Conservation (phyloP, 2,329 filamentous ascomycete species). For the Aspergillus glaucus region DNA sequence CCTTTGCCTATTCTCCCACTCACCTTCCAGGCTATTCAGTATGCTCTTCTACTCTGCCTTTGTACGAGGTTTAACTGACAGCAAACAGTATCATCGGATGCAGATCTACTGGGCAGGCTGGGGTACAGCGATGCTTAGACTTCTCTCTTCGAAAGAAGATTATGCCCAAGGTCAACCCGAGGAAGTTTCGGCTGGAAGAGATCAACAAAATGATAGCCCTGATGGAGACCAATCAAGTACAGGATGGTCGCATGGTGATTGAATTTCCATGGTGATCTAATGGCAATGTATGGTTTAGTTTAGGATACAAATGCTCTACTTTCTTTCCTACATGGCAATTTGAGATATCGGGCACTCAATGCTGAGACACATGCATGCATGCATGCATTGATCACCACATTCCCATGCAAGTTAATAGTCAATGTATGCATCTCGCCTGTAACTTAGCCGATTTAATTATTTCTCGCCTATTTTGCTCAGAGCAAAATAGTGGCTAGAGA, state of each 20-base stretch:
- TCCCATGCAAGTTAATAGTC: too few relatives aligned
- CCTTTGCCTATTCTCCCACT: background rate
- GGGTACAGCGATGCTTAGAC: constrained; percentile 2
- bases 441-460: too few relatives aligned
- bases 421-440: background rate
- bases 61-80: background rate
- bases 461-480: too few relatives aligned
- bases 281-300: too few relatives aligned
- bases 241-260: constrained; percentile 9
- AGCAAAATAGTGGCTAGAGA: too few relatives aligned
- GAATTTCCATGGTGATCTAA: constrained; percentile 1
- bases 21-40: constrained; percentile 2
- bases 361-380: too few relatives aligned
- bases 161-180: constrained; percentile 5
- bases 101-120: constrained; percentile 2
- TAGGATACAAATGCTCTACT: too few relatives aligned
- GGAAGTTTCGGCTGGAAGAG: constrained; percentile 8
- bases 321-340: background rate
- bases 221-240: constrained; percentile 8
- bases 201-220: constrained; percentile 13
- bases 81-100: constrained; percentile 6
- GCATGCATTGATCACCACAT: background rate
- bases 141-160: constrained; percentile 7
- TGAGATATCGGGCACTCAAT: too few relatives aligned
- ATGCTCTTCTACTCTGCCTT: background rate